phyloP scores from a whole-genome alignment of 2,329 filamentous ascomycete genomes.

The Tolypocladium inflatum region DNA sequence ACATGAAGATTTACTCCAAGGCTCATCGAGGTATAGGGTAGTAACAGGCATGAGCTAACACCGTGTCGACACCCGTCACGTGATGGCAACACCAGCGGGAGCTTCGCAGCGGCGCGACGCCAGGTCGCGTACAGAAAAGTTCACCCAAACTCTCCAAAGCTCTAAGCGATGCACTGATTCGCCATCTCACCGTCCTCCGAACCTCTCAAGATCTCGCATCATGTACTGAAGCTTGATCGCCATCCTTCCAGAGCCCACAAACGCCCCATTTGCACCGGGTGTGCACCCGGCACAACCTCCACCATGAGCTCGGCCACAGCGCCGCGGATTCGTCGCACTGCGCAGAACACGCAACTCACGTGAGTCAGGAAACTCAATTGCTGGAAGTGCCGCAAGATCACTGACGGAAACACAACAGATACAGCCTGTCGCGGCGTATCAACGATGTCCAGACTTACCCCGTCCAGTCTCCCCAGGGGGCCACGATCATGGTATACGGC shows the following conservation, averaged over 20 bases:
- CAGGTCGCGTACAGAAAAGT: background rate
- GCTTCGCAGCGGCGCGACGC: background rate
- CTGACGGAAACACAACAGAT: slow-evolving; percentile 29
- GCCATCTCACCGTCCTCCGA: background rate
- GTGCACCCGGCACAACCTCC: slow-evolving; percentile 3
- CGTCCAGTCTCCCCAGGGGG: slow-evolving; percentile 51
- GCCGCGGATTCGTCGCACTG: slow-evolving; percentile 35
- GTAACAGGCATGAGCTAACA: no score
- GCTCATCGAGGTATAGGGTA: background rate
- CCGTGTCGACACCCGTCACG: background rate
- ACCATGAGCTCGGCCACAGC: slow-evolving; percentile 22
- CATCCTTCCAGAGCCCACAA: background rate
- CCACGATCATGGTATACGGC: slow-evolving; percentile 52
- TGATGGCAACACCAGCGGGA: background rate
- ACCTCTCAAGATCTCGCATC: background rate
- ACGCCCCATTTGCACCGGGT: background rate
- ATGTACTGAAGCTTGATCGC: background rate
- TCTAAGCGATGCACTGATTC: background rate
- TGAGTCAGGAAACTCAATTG: slow-evolving; percentile 14
- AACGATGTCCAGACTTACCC: slow-evolving; percentile 54
- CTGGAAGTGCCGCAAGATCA: background rate
- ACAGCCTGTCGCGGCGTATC: slow-evolving; percentile 47
- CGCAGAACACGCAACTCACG: slow-evolving; percentile 40
- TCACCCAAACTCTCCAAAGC: background rate
- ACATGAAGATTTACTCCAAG: background rate